Base-by-base conservation (phyloP, 2,329 filamentous ascomycete species). In the Venturia oleaginea region DNA sequence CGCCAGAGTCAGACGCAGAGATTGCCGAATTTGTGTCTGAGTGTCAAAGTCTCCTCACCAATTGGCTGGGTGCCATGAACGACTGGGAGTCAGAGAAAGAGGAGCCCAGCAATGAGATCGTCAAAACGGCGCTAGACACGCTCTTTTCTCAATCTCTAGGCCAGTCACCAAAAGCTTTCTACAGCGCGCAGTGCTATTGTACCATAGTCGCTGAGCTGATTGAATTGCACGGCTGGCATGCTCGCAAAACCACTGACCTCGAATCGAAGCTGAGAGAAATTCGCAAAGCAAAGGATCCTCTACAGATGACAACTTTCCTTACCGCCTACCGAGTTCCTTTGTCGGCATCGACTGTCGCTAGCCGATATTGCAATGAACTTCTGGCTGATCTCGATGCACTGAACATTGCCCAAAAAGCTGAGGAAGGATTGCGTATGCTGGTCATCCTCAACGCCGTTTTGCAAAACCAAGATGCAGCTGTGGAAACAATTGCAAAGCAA, bases 351-450 rank as follows among this genome's bases (percentile, higher is more conserved):
- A 77, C 79, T 46, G 72, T 77, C 8, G 79, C 82, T 42, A 78
- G 77, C 65, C 76, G 80, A 65, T 73, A 84, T 62, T 85, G 82
- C 70, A 87, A 86, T 69, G 84, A 86, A 69, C 70, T 87, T 38
- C 75, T 87, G 59, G 82, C 84, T 17, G 82, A 84, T 67, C 74
- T 83, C n/a, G 86, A 84, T 2, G 81, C 79, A 4, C 68, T 81
- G n/a, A 78, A 82, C 32, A 70, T 80, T 15, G 70, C 77, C n/a
- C 70, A 76, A 60, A 73, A 78, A 30, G 69, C 72, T 7, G 69
- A 72, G n/a, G 75, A 79, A 67, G 79, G 74, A 3, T 71, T 85
- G 15, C 76, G 74, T 63, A 78, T 81, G 62, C 71, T 87, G 2
- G 74, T 81, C 3, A 68, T 84, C 13, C 76, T 87, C 22, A 86